Percentiles rank a stretch among this genome's conserved stretches.
Conservation (phyloP, 192 early-diverging fungal genomes). For the Oehlia diaphana region DNA sequence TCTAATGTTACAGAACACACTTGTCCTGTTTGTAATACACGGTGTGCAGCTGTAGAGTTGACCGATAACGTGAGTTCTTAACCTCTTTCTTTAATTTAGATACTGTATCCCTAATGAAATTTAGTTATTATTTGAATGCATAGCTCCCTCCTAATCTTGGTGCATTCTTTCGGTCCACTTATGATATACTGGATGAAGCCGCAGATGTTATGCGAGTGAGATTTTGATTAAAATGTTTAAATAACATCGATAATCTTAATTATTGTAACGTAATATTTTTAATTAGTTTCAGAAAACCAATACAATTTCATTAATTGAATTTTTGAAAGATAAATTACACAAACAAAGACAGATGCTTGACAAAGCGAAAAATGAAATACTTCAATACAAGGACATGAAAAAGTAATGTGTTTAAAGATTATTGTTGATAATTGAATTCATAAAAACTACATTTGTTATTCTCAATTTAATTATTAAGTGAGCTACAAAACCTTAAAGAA, state of each 20-base stretch:
- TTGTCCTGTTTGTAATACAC: conserved; percentile 9
- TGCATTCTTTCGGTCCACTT: conserved; percentile 13
- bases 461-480: not conserved
- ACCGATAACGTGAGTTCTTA: not conserved
- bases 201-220: conserved; percentile 13
- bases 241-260: not conserved
- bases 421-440: not conserved
- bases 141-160: conserved; percentile 17
- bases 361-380: conserved; percentile 27
- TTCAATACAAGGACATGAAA: conserved; percentile 29
- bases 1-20: not conserved
- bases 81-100: not conserved
- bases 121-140: not conserved
- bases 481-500: conserved; percentile 7
- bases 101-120: not conserved
- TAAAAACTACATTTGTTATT: not conserved
- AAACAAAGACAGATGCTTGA: conserved; percentile 32
- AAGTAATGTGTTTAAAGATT: conserved; percentile 9
- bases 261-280: not conserved
- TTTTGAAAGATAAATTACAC: conserved; percentile 22
- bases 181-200: conserved; percentile 9
- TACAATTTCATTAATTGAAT: conserved; percentile 14
- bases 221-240: not conserved
- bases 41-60: not conserved
- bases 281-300: conserved; percentile 32